Conservation (phyloP, 768 basidiomycete genomes). For the Lactarius trivialis region DNA sequence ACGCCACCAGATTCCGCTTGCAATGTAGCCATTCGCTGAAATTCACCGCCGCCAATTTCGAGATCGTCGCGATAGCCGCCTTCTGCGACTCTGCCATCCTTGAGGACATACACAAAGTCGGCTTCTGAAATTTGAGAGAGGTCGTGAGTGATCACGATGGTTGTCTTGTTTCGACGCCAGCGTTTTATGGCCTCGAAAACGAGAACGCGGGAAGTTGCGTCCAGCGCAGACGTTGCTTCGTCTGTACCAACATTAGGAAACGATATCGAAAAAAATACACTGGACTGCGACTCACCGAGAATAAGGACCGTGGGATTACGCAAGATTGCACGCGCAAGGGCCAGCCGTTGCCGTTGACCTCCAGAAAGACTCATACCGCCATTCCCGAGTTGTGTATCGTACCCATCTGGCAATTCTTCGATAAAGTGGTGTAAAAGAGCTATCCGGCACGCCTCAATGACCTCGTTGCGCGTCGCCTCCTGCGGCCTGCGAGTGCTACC, state of each 20-base stretch:
- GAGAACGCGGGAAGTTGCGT: slow-evolving; percentile 77
- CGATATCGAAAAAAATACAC: not conserved
- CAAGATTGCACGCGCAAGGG: slow-evolving; percentile 80
- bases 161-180: slow-evolving; percentile 76
- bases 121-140: slow-evolving; percentile 65
- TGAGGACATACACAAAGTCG: slow-evolving; percentile 93
- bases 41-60: slow-evolving; percentile 58
- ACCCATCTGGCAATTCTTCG: slow-evolving; percentile 74
- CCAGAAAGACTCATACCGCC: slow-evolving; percentile 78
- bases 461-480: slow-evolving; percentile 57
- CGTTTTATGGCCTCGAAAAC: slow-evolving; percentile 68
- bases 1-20: slow-evolving; percentile 51
- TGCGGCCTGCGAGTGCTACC: slow-evolving; percentile 35
- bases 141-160: slow-evolving; percentile 94
- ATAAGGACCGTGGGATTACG: slow-evolving; percentile 85
- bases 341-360: slow-evolving; percentile 87
- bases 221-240: slow-evolving; percentile 78
- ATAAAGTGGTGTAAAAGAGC: slow-evolving; percentile 89
- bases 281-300: slow-evolving; percentile 56
- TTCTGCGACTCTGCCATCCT: slow-evolving; percentile 72
- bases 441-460: slow-evolving; percentile 74
- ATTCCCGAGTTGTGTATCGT: slow-evolving; percentile 74
- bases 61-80: slow-evolving; percentile 83
- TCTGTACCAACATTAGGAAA: slow-evolving; percentile 37
- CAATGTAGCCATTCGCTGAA: slow-evolving; percentile 56